Base-by-base conservation (phyloP, 23 red algal species). In the Cyanidiococcus yangmingshanensis region DNA sequence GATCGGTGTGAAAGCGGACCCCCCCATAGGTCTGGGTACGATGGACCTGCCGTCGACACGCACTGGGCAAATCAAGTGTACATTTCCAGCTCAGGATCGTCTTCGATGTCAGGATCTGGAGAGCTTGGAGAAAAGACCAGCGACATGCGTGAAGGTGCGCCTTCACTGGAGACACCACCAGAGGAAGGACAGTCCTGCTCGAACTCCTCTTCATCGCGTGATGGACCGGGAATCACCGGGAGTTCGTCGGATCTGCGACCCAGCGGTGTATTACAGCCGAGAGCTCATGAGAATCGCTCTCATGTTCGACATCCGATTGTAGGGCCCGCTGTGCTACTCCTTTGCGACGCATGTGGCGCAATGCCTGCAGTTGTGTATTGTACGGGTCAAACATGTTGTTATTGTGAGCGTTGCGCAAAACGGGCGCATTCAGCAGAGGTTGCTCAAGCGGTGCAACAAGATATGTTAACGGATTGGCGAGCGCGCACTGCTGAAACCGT, bases 301-400 rank as follows among this genome's bases (percentile, higher is more conserved):
- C 63, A 71, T 35, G 63, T 71, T 12, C 63, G 63, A 7, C 63
- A 71, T 71, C 63, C 63, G n/a, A 71, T 71, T 71, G 63, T 71
- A 25, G 63, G 12, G n/a, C 63, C 63, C n/a, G 63, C 63, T 25
- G 63, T 71, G 27, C 63, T 71, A 2, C 7, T 71, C 7, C 63
- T 71, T 32, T 71, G 63, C 63, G 63, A 71, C 27, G 7, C n/a
- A 3, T 71, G 63, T 35, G 63, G 63, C 63, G n/a, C n/a, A 12
- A 71, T 71, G 63, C 63, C 63, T 12, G 63, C 63, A 2, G 63
- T 71, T 12, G 63, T 30, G 63, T 71, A 71, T 29, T 71, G 63
- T 29, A 35, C 32, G 27, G 63, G 27, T 3, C 3, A 30, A 12
- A 7, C n/a, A 7, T 12, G 32, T 71, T 71, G 7, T 71, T 30